Conservation (phyloP, 2,329 filamentous ascomycete species). For the Zymoseptoria brevis region DNA sequence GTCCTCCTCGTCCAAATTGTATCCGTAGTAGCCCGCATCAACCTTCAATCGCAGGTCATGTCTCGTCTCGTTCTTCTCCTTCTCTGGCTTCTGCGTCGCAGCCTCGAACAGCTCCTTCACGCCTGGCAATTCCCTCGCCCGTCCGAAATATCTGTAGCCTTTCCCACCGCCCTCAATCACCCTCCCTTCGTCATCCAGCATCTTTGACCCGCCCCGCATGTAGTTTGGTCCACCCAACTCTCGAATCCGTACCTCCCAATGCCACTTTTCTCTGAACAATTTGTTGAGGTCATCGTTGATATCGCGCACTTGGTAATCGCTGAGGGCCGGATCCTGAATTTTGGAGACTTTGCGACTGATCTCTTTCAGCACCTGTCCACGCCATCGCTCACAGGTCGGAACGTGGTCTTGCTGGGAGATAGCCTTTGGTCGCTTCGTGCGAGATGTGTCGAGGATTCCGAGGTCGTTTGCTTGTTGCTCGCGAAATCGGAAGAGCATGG, state of each 20-base stretch:
- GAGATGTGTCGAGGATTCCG: constrained; percentile 88
- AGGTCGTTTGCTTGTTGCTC: constrained; percentile 93
- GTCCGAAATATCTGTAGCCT: constrained; percentile 89
- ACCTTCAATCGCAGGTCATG: constrained; percentile 67
- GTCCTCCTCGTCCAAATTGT: constrained; percentile 87
- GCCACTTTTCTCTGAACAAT: constrained; percentile 96
- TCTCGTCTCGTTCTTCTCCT: constrained; percentile 55
- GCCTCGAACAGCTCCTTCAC: constrained; percentile 95
- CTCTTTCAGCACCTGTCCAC: constrained; percentile 92
- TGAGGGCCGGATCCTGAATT: constrained; percentile 86
- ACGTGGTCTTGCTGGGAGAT: constrained; percentile 83
- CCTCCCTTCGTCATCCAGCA: constrained; percentile 48
- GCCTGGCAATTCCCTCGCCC: constrained; percentile 80
- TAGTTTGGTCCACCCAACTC: constrained; percentile 97
- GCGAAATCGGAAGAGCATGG: constrained; percentile 99
- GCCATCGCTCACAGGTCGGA: constrained; percentile 91
- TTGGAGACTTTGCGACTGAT: constrained; percentile 93
- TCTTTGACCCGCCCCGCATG: constrained; percentile 58
- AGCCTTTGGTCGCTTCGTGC: constrained; percentile 79
- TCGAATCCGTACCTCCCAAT: constrained; percentile 96
- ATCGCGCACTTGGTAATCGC: constrained; percentile 94
- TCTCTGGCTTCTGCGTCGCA: constrained; percentile 49
- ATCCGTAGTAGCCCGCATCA: constrained; percentile 93
- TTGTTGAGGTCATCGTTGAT: constrained; percentile 99
- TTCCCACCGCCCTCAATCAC: constrained; percentile 63